Conservation (phyloP, 495 filamentous ascomycete genomes). For the Podospora didyma region DNA sequence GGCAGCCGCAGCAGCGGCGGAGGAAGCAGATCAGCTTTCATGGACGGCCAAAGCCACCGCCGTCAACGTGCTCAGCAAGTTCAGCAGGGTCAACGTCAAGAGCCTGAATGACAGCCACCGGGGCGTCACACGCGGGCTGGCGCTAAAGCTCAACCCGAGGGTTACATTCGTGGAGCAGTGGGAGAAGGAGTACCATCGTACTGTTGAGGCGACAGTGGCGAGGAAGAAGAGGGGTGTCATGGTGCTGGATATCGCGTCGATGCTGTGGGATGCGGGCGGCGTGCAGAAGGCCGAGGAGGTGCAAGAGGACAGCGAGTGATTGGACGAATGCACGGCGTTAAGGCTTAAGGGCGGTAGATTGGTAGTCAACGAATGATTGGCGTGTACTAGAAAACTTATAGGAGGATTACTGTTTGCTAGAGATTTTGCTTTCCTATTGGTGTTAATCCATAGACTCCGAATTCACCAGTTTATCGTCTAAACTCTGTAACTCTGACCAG, state of each 20-base stretch:
- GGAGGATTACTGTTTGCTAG: no score
- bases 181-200: conserved; percentile 24
- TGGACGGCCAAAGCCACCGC: background rate
- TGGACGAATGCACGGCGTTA: background rate
- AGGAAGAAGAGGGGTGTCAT: conserved; percentile 21
- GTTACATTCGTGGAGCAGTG: conserved; percentile 23
- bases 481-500: no score
- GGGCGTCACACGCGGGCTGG: background rate
- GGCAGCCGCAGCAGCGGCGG: background rate
- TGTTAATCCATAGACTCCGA: no score
- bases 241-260: conserved; percentile 16
- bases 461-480: no score
- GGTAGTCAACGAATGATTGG: no score
- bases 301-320: background rate
- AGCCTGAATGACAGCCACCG: background rate
- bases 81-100: background rate
- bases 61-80: background rate
- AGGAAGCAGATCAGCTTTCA: background rate
- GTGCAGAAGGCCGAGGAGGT: background rate
- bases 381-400: no score
- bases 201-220: conserved; percentile 15
- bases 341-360: no score
- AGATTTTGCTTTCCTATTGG: no score
- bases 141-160: background rate
- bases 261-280: conserved; percentile 17